These are phyloP conservation scores for Aspergillus clavatus DNA, from an alignment of 2,329 filamentous ascomycete species.

Conservation along the genomic window DNA sequence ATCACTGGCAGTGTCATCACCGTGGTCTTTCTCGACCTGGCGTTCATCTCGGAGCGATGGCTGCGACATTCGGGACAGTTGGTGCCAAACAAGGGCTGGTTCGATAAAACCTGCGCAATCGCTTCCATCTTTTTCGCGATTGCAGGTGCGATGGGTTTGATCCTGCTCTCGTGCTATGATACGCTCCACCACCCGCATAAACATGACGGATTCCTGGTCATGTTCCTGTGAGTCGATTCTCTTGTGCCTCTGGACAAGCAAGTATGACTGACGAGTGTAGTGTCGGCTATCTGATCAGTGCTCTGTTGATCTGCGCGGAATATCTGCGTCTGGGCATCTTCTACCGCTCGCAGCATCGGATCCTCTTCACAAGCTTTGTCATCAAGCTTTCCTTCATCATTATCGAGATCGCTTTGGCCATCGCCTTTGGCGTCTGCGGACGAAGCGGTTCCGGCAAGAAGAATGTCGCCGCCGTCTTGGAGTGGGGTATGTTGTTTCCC, in stretches of 20 bases:
- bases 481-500: conserved; percentile 51
- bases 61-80: conserved; percentile 77
- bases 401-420: conserved; percentile 64
- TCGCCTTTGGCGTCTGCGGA: conserved; percentile 59
- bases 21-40: conserved; percentile 72
- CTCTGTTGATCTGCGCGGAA: conserved; percentile 84
- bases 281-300: conserved; percentile 75
- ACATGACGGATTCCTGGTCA: conserved; percentile 70
- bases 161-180: conserved; percentile 81
- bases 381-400: conserved; percentile 82
- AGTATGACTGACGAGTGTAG: conserved; percentile 18
- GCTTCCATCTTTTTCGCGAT: conserved; percentile 57
- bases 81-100: conserved; percentile 58
- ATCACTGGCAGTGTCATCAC: conserved; percentile 58
- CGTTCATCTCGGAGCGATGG: conserved; percentile 77
- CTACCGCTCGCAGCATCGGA: conserved; percentile 63
- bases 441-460: conserved; percentile 38
- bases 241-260: neutral
- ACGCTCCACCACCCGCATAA: conserved; percentile 61
- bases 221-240: conserved; percentile 62
- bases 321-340: conserved; percentile 80
- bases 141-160: conserved; percentile 71
- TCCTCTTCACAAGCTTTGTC: conserved; percentile 77
- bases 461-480: conserved; percentile 71
- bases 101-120: conserved; percentile 38